Percentiles rank a stretch among this genome's conserved stretches.
Conservation (phyloP, 2,329 filamentous ascomycete genomes). For the Pseudophaeomoniella oleicola region DNA sequence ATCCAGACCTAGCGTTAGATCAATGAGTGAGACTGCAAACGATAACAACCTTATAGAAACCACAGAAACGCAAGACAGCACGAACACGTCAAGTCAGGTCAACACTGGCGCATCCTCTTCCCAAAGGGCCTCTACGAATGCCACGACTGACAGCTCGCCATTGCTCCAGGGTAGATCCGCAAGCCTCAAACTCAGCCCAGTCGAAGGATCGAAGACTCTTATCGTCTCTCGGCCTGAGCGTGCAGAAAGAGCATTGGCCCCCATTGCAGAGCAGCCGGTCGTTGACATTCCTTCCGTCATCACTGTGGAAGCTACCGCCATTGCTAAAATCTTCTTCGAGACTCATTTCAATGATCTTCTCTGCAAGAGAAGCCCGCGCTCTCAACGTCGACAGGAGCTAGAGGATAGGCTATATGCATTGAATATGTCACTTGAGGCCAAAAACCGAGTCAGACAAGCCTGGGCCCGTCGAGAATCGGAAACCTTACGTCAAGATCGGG, state of each 20-base stretch:
- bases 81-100: slow-evolving; percentile 17
- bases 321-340: slow-evolving; percentile 77
- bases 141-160: slow-evolving; percentile 17
- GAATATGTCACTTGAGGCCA: slow-evolving; percentile 41
- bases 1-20: slow-evolving; percentile 18
- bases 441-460: slow-evolving; percentile 36
- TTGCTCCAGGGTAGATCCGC: slow-evolving; percentile 1
- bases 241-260: slow-evolving; percentile 2
- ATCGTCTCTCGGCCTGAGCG: not conserved
- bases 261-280: slow-evolving; percentile 7
- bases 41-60: slow-evolving; percentile 5
- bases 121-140: slow-evolving; percentile 17
- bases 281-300: slow-evolving; percentile 18
- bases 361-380: slow-evolving; percentile 40
- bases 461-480: slow-evolving; percentile 57
- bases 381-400: slow-evolving; percentile 45
- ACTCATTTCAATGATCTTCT: slow-evolving; percentile 65
- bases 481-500: slow-evolving; percentile 58
- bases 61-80: slow-evolving; percentile 16
- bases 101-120: slow-evolving; percentile 17
- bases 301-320: slow-evolving; percentile 65
- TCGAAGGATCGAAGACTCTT: slow-evolving; percentile 1
- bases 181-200: slow-evolving; percentile 1
- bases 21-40: slow-evolving; percentile 6
- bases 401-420: slow-evolving; percentile 48